Conservation (phyloP, 2,329 filamentous ascomycete species). For the Talaromyces sp. region DNA sequence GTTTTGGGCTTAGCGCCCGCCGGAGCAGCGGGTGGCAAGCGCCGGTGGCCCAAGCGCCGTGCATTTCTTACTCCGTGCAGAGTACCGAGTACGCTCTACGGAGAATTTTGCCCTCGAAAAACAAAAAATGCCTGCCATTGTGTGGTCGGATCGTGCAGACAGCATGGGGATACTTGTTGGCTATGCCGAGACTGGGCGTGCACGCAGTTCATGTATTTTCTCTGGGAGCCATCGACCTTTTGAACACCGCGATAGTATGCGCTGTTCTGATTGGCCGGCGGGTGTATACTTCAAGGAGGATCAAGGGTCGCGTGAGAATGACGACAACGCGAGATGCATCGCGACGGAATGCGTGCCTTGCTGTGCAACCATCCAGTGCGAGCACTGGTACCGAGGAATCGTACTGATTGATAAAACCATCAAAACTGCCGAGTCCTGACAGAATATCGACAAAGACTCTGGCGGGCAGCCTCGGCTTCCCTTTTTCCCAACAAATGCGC, state of each 20-base stretch:
- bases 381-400: too few relatives aligned
- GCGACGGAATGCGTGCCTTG: background rate
- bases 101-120: too few relatives aligned
- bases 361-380: background rate
- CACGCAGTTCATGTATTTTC: background rate
- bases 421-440: too few relatives aligned
- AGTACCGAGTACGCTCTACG: too few relatives aligned
- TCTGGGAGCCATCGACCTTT: background rate
- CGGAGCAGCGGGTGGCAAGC: background rate
- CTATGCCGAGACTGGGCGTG: too few relatives aligned
- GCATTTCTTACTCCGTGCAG: background rate
- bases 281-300: constrained; percentile 6
- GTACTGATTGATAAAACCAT: too few relatives aligned
- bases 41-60: background rate
- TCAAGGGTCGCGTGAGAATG: constrained; percentile 11
- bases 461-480: background rate
- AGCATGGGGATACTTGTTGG: too few relatives aligned
- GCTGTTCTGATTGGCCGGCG: background rate
- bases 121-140: background rate
- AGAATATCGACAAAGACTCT: too few relatives aligned
- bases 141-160: background rate
- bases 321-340: background rate
- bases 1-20: background rate
- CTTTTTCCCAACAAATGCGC: constrained; percentile 12
- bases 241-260: background rate